Evolutionary conservation across 257 asterid species (phyloP).

Genomic region (Apocynum venetum): DNA sequence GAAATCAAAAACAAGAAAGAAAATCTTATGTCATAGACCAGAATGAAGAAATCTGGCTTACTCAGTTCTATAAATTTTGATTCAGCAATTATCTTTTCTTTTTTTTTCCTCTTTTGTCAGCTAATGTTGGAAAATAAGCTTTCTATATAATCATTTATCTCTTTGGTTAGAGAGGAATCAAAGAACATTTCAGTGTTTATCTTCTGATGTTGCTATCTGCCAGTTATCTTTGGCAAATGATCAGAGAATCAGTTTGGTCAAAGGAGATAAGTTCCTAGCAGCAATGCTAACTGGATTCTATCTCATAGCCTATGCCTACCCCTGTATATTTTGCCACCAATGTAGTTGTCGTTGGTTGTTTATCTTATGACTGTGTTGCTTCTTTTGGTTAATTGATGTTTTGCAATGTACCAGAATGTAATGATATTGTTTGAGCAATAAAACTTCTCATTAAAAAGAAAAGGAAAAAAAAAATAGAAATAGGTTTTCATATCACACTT

Average conservation of each 20-base stretch:
- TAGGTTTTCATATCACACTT: no score
- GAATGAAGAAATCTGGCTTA: not conserved
- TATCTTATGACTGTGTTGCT: not conserved
- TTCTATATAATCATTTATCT: not conserved
- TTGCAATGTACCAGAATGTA: not conserved
- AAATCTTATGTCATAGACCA: not conserved
- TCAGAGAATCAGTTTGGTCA: not conserved
- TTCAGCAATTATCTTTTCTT: not conserved
- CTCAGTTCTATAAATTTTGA: not conserved
- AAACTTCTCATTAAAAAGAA: no score
- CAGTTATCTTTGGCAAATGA: not conserved
- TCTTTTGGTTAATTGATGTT: no score
- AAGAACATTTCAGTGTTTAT: not conserved
- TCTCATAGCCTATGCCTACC: no score
- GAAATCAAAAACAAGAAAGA: slow-evolving; percentile 17
- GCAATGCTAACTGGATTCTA: not conserved
- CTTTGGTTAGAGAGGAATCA: not conserved
- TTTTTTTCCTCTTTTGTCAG: not conserved
- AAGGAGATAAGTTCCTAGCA: not conserved
- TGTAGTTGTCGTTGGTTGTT: not conserved
- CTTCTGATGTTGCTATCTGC: not conserved
- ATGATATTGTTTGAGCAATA: not conserved
- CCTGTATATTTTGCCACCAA: not conserved
- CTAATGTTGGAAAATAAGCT: not conserved
- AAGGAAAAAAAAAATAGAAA: not conserved